Base-by-base conservation (phyloP, 2,329 filamentous ascomycete genomes). In the Fusarium poae region DNA sequence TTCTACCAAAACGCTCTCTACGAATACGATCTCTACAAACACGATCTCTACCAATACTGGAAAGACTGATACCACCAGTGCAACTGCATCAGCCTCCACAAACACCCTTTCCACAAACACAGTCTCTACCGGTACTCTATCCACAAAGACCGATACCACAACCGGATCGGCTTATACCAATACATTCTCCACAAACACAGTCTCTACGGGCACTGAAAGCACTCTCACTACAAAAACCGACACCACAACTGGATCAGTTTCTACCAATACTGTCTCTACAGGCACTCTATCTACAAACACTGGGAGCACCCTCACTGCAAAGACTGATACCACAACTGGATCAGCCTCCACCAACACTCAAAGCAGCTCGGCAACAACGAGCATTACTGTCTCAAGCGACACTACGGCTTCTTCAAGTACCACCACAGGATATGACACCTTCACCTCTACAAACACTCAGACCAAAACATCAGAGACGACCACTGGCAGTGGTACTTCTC, bases 361-460 rank as follows among this genome's bases (percentile, higher is more conserved):
- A 1, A 65, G 52, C n/a, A 65, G 60, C 45, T 59, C 60, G n/a
- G 12, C 40, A 52, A 43, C 60, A 52, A 13, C 20, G 21, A 59
- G 60, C 18, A 64, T 23, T 10, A 30, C 34, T 52, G 29, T 42
- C 40, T 25, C 29, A 10, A 10, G 40, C 13, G 35, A 30, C 11
- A 58, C 46, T 35, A 53, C 30, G 15, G 50, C 44, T 37, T 60
- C 62, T 37, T 55, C 32, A 48, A 65, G 45, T 34, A 53, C n/a
- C 8, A 23, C 37, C 3, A 21, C 37, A 39, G 51, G 35, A 43
- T 57, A 49, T 5, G 42, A 42, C 18, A 48, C 57, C 27, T 44
- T n/a, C 12, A 29, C 23, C 9, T 30, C 43, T 21, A 51, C 48
- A 49, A 62, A 49, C 21, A 60, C 34, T 3, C 32, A 34, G 7